These are phyloP conservation scores for Aspergillus oerlinghausenensis DNA, from an alignment of 2,329 filamentous ascomycete genomes.

Conservation along the genomic window DNA sequence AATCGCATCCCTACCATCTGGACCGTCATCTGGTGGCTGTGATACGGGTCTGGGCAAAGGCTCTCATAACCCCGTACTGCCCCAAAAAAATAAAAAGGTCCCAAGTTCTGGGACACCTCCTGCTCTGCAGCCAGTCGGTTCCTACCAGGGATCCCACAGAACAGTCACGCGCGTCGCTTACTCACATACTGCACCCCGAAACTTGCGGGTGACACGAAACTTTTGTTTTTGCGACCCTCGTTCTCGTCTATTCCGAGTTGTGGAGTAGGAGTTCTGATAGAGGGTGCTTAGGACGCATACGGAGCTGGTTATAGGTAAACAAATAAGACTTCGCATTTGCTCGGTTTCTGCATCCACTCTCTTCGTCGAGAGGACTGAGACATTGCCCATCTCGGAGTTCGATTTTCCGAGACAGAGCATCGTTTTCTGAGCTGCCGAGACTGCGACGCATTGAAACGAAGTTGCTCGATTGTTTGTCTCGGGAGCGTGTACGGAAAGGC, in stretches of 20 bases:
- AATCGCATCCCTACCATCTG: not conserved
- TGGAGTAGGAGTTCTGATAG: not conserved
- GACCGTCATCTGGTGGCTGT: not conserved
- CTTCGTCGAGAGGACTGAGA: not conserved
- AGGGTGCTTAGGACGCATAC: not conserved
- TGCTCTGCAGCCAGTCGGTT: slow-evolving; percentile 7
- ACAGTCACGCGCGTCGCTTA: not conserved
- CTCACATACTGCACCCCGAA: not conserved
- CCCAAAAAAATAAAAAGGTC: not conserved
- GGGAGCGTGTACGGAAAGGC: not conserved
- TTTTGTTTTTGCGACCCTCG: not conserved
- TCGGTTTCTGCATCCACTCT: not conserved
- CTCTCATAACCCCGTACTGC: not conserved
- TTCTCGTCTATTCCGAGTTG: not conserved
- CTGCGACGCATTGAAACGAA: not conserved
- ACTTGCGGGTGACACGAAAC: not conserved
- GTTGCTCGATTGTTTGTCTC: not conserved
- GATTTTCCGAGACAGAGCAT: not conserved
- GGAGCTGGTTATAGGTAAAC: not conserved
- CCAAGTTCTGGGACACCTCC: not conserved
- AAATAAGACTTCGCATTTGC: not conserved
- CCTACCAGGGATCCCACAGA: slow-evolving; percentile 6
- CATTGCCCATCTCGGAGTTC: not conserved
- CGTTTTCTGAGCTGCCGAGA: not conserved
- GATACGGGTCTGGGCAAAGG: not conserved